Percentiles rank a stretch among this genome's conserved stretches.
These are phyloP conservation scores for Talaromyces funiculosus DNA, from an alignment of 2,329 filamentous ascomycete genomes.

Conservation along the genomic window DNA sequence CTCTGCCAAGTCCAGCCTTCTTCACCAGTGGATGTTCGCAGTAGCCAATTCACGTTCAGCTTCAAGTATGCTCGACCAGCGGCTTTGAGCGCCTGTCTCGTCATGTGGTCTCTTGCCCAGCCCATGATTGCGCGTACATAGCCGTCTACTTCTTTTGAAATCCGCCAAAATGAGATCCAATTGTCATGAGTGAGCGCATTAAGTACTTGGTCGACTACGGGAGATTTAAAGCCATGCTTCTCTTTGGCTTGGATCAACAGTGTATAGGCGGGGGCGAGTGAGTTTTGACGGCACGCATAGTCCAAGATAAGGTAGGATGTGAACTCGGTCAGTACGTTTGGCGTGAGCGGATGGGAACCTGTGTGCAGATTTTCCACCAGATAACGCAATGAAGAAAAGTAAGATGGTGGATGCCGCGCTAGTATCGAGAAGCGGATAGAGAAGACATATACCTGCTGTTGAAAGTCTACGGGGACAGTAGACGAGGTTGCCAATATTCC, in stretches of 20 bases:
- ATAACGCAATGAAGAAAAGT: slow-evolving; percentile 78
- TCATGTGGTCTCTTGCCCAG: slow-evolving; percentile 69
- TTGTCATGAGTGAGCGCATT: slow-evolving; percentile 71
- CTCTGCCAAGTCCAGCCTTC: slow-evolving; percentile 60
- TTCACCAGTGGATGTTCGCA: slow-evolving; percentile 48
- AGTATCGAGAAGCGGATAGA: slow-evolving; percentile 79
- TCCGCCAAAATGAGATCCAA: slow-evolving; percentile 70
- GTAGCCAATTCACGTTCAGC: slow-evolving; percentile 66
- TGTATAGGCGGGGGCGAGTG: slow-evolving; percentile 67
- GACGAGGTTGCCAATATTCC: slow-evolving; percentile 69
- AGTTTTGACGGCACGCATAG: slow-evolving; percentile 73
- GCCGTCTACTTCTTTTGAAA: slow-evolving; percentile 68
- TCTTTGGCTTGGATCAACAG: slow-evolving; percentile 48
- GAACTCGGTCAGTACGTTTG: slow-evolving; percentile 71
- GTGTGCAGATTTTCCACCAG: slow-evolving; percentile 67
- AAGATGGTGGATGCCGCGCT: slow-evolving; percentile 76
- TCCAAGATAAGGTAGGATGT: slow-evolving; percentile 79
- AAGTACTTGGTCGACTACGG: slow-evolving; percentile 64
- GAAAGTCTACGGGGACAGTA: slow-evolving; percentile 70
- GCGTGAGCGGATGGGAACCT: slow-evolving; percentile 59
- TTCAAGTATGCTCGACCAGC: slow-evolving; percentile 75
- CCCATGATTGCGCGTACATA: slow-evolving; percentile 75
- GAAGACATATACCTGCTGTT: slow-evolving; percentile 86
- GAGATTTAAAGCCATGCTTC: slow-evolving; percentile 57
- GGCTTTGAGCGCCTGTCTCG: slow-evolving; percentile 75